Evolutionary conservation across 768 basidiomycete species (phyloP).

Genomic region (Clitopilus passeckerianus): DNA sequence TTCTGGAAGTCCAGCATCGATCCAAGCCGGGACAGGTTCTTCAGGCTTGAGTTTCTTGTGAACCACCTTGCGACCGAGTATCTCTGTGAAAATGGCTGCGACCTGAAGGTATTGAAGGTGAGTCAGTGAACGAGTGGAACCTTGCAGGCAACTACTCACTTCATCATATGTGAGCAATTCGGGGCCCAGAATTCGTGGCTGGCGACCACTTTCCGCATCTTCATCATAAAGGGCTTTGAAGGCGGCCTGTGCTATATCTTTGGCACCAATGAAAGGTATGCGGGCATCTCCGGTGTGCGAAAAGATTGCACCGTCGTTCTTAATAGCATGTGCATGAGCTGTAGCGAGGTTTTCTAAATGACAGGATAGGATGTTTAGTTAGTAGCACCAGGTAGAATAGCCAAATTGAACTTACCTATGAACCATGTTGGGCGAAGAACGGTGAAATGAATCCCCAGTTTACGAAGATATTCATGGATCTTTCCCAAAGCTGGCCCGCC

Average conservation of each 20-base stretch:
- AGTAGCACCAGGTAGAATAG: neutral
- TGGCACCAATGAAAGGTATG: conserved; percentile 18
- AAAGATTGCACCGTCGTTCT: conserved; percentile 17
- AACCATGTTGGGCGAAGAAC: conserved; percentile 34
- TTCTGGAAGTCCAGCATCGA: conserved; percentile 5
- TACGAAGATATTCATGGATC: conserved; percentile 28
- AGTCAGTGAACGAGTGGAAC: neutral
- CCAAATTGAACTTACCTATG: conserved; percentile 17
- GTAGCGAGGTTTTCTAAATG: conserved; percentile 24
- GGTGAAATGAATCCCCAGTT: conserved; percentile 25
- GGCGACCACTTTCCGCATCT: conserved; percentile 1
- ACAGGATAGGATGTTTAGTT: neutral
- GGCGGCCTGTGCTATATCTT: conserved; percentile 24
- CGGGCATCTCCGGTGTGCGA: conserved; percentile 16
- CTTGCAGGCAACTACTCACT: conserved; percentile 6
- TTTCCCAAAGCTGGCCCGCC: conserved; percentile 21
- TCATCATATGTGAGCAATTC: conserved; percentile 20
- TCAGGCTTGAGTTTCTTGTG: conserved; percentile 10
- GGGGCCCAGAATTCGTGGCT: conserved; percentile 18
- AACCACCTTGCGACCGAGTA: conserved; percentile 16
- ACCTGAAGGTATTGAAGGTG: conserved; percentile 8
- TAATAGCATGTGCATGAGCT: conserved; percentile 15
- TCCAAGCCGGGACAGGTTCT: conserved; percentile 2
- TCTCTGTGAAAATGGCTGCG: conserved; percentile 12
- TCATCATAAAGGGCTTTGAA: conserved; percentile 17